Evolutionary conservation across 805 yeast genomes (phyloP).

Genomic region (Diddensiella santjacobensis): DNA sequence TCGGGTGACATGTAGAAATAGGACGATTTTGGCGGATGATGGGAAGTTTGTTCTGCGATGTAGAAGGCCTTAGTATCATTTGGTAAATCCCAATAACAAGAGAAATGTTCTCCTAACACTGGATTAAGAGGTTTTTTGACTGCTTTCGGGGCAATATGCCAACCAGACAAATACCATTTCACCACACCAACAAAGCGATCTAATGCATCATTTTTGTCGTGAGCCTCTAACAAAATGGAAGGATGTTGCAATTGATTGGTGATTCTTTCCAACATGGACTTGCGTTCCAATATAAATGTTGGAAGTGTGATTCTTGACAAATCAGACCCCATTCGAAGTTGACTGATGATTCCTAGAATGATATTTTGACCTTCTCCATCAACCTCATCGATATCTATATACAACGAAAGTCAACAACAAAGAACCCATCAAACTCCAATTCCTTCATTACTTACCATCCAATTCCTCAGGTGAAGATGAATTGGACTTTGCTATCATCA

Average conservation of each 20-base stretch:
- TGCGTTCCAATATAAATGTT: slow-evolving; percentile 90
- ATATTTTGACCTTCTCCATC: slow-evolving; percentile 88
- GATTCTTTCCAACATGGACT: slow-evolving; percentile 93
- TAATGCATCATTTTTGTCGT: slow-evolving; percentile 51
- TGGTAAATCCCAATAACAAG: slow-evolving; percentile 89
- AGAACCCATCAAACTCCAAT: not conserved
- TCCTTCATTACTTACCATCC: not conserved
- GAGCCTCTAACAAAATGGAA: slow-evolving; percentile 66
- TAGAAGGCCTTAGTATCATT: slow-evolving; percentile 70
- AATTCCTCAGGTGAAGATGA: not conserved
- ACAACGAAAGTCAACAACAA: not conserved
- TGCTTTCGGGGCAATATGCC: slow-evolving; percentile 99
- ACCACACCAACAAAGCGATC: slow-evolving; percentile 71
- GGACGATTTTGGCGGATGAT: slow-evolving; percentile 97
- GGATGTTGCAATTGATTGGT: slow-evolving; percentile 82
- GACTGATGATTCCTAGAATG: slow-evolving; percentile 80
- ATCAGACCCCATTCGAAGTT: slow-evolving; percentile 89
- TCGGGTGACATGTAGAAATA: slow-evolving; percentile 87
- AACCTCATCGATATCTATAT: slow-evolving; percentile 87
- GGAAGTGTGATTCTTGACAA: slow-evolving; percentile 88
- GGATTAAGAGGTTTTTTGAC: slow-evolving; percentile 97
- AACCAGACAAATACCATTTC: slow-evolving; percentile 88
- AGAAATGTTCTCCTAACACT: slow-evolving; percentile 84
- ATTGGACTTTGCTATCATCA: not conserved
- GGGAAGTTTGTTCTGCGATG: slow-evolving; percentile 91